Evolutionary conservation across 306 rosid species (phyloP), one percentile per base, ranked within the genome.

Genomic region (Quercus aquifolioides): DNA sequence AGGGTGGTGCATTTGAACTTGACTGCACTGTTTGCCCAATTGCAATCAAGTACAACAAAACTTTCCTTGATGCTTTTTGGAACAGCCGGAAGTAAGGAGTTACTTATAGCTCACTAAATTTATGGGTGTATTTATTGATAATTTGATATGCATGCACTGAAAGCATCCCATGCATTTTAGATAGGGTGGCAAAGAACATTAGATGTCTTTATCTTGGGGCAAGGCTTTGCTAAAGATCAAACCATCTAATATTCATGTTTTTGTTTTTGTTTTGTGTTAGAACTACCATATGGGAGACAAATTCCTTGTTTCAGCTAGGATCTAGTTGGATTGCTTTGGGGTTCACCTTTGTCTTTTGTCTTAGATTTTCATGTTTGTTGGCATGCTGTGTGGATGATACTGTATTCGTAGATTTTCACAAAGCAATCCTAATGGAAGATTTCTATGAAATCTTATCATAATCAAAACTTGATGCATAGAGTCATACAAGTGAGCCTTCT

Each of bases 1-100:
- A 94, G 99, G 99, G 99, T 38, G 43, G 43, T 87, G 99, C 99
- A 49, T 95, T 95, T 84, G 99, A 95, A 82, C 99, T 95, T 74
- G 99, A 86, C 82, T 90, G 93, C 80, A 89, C 96, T 49, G 98
- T 95, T 84, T 92, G 99, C 87, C 99, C 98, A 30, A 59, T 95
- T 25, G 98, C 99, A 70, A 92, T 95, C 82, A 95, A 95, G 89
- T 95, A 92, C 92, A 95, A 95, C 77, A 95, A 95, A 84, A 95
- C 92, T 78, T 95, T 92, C 18, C 98, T 95, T 3, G 99, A 95
- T 85, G 99, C 99, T 35, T 92, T 95, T 70, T 95, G 99, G 99
- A 95, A 95, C 82, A 95, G 99, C 90, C 87, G 90, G 86, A 95
- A 92, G 99, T 95, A 91, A 92, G 92, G 80, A 56, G 33, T 19